Evolutionary conservation across 345 rosid species (phyloP).

Genomic region (Viola odorata): DNA sequence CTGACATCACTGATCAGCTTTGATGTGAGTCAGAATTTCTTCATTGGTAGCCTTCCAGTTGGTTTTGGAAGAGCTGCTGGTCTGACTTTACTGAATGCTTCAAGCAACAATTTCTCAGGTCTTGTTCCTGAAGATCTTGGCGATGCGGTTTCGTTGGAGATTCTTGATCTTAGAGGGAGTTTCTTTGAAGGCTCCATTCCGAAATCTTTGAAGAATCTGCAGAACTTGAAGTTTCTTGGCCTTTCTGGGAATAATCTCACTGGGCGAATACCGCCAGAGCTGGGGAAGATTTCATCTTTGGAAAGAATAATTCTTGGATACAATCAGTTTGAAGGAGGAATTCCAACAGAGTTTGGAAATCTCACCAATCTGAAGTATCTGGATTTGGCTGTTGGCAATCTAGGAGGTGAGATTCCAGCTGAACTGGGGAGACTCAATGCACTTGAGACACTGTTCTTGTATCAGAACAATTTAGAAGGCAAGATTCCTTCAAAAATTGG

Average conservation of each 20-base stretch:
- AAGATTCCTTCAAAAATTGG: constrained; percentile 60
- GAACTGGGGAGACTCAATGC: constrained; percentile 57
- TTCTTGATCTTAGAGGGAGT: constrained; percentile 81
- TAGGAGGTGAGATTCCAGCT: constrained; percentile 67
- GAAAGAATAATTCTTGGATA: constrained; percentile 84
- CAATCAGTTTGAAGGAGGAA: constrained; percentile 70
- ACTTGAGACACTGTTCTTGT: constrained; percentile 60
- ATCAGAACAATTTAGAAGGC: constrained; percentile 65
- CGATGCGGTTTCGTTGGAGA: constrained; percentile 51
- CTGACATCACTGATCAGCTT: constrained; percentile 47
- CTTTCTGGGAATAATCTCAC: constrained; percentile 88
- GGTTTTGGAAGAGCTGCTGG: constrained; percentile 55
- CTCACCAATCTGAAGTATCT: constrained; percentile 69
- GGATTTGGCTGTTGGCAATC: constrained; percentile 66
- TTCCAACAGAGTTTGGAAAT: constrained; percentile 67
- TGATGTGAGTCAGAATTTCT: constrained; percentile 72
- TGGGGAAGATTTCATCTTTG: constrained; percentile 66
- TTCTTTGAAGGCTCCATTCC: constrained; percentile 79
- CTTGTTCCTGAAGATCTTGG: constrained; percentile 68
- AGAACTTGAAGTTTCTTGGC: constrained; percentile 73
- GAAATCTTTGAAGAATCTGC: constrained; percentile 52
- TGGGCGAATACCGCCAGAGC: constrained; percentile 58
- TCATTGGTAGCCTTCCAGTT: constrained; percentile 42
- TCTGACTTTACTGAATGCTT: constrained; percentile 63
- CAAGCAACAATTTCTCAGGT: constrained; percentile 76